Conservation (phyloP, 106 monocot species). For the Acorus gramineus region DNA sequence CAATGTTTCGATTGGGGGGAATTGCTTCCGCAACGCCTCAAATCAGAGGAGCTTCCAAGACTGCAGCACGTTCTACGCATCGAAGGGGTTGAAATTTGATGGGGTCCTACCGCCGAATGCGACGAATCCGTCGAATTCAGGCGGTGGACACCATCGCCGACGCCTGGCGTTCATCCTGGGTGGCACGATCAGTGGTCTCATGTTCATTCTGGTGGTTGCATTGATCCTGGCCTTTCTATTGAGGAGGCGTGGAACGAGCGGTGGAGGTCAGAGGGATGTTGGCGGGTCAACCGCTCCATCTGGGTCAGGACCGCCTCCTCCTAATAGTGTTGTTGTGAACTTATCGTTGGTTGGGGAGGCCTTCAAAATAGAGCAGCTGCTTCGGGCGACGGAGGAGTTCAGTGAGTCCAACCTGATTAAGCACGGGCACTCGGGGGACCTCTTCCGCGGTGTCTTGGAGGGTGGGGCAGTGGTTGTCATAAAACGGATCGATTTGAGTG, state of each 20-base stretch:
- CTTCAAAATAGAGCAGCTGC: constrained; percentile 51
- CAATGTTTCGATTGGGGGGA: constrained; percentile 26
- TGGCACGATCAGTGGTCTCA: background rate
- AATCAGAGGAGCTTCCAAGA: constrained; percentile 37
- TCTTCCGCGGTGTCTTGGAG: constrained; percentile 52
- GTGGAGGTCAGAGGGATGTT: constrained; percentile 9
- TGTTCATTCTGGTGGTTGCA: too few species aligned
- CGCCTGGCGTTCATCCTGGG: constrained; percentile 51
- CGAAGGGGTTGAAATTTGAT: constrained; percentile 36
- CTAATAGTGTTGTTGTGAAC: constrained; percentile 18
- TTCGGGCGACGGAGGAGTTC: constrained; percentile 45
- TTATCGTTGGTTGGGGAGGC: constrained; percentile 57
- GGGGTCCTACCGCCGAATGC: constrained; percentile 14
- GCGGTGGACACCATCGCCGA: constrained; percentile 18
- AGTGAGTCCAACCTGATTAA: constrained; percentile 63
- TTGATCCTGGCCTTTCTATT: too few species aligned
- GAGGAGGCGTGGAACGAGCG: too few species aligned
- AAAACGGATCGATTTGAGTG: constrained; percentile 45
- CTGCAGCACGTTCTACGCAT: constrained; percentile 47
- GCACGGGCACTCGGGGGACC: constrained; percentile 72
- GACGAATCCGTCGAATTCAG: constrained; percentile 3
- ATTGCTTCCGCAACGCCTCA: constrained; percentile 41
- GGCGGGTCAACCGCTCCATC: background rate
- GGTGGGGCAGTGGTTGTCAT: constrained; percentile 49
- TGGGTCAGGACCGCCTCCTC: constrained; percentile 5